phyloP scores from a whole-genome alignment of 352 stramenopile genomes.

The Thraustochytrium sp. region DNA sequence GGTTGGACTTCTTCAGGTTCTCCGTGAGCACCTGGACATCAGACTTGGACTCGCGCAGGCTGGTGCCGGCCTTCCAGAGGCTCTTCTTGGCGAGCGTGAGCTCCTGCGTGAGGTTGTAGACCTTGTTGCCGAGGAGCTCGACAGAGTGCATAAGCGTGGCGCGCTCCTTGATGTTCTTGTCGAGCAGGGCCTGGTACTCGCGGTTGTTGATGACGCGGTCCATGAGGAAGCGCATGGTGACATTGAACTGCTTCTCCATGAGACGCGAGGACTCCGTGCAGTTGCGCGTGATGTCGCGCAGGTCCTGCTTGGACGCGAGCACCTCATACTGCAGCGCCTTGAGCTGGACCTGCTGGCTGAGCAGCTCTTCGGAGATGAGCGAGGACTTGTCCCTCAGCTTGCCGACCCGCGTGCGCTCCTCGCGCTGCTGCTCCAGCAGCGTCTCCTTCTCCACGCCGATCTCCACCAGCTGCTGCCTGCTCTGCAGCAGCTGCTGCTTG shows the following conservation, averaged over 20 bases:
- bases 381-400: conserved; percentile 7
- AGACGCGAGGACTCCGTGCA: conserved; percentile 31
- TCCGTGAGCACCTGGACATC: conserved; percentile 26
- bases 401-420: neutral
- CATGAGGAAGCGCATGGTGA: conserved; percentile 38
- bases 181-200: conserved; percentile 14
- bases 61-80: neutral
- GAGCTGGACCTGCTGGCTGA: neutral
- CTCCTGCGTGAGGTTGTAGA: conserved; percentile 28
- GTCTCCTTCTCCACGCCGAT: conserved; percentile 40
- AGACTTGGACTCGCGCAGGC: neutral
- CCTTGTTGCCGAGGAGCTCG: conserved; percentile 33
- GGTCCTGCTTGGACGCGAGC: neutral
- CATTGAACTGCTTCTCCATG: conserved; percentile 42
- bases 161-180: conserved; percentile 6
- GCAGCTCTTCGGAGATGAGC: neutral
- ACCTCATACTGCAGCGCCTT: conserved; percentile 24
- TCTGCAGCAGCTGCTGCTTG: conserved; percentile 15
- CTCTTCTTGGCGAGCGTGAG: conserved; percentile 20
- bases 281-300: neutral
- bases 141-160: conserved; percentile 14
- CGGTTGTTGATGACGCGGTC: conserved; percentile 39
- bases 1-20: neutral
- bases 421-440: conserved; percentile 1
- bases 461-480: conserved; percentile 4